Evolutionary conservation across 2,329 filamentous ascomycete species (phyloP).

Genomic region (Aspergillus felis): DNA sequence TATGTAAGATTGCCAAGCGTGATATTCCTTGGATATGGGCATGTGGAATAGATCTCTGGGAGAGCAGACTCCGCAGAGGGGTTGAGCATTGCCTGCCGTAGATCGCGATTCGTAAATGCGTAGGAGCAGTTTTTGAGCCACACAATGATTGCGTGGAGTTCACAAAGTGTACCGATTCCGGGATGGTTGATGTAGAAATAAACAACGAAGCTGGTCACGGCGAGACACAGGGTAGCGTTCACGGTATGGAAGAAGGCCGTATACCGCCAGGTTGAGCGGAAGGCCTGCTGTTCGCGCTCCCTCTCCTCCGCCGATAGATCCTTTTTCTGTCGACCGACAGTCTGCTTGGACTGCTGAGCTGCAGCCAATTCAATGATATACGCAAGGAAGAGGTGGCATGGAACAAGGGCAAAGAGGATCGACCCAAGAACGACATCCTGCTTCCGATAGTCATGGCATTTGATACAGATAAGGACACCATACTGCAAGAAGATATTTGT

Average conservation of each 20-base stretch:
- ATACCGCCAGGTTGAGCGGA: constrained; percentile 72
- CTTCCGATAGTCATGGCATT: constrained; percentile 79
- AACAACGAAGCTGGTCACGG: constrained; percentile 76
- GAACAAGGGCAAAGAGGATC: constrained; percentile 79
- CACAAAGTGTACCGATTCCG: constrained; percentile 83
- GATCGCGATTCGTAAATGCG: constrained; percentile 91
- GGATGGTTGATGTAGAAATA: constrained; percentile 92
- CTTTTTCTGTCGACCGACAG: constrained; percentile 57
- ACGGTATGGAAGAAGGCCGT: constrained; percentile 76
- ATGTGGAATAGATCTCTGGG: constrained; percentile 75
- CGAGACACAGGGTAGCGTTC: constrained; percentile 78
- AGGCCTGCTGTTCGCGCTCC: constrained; percentile 59
- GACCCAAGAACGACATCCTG: constrained; percentile 73
- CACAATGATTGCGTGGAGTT: constrained; percentile 89
- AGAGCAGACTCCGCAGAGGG: constrained; percentile 65
- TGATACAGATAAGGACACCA: constrained; percentile 87
- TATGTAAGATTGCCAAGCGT: constrained; percentile 83
- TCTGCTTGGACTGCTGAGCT: constrained; percentile 70
- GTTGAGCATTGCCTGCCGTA: constrained; percentile 85
- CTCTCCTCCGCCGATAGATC: constrained; percentile 52
- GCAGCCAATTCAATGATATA: constrained; percentile 85
- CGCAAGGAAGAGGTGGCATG: constrained; percentile 84
- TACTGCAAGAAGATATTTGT: constrained; percentile 56
- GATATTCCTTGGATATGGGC: constrained; percentile 88
- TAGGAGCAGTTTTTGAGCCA: constrained; percentile 97